Percentiles rank a stretch among this genome's conserved stretches.
phyloP scores from a whole-genome alignment of 495 filamentous ascomycete genomes.

The Glarea lozoyensis region DNA sequence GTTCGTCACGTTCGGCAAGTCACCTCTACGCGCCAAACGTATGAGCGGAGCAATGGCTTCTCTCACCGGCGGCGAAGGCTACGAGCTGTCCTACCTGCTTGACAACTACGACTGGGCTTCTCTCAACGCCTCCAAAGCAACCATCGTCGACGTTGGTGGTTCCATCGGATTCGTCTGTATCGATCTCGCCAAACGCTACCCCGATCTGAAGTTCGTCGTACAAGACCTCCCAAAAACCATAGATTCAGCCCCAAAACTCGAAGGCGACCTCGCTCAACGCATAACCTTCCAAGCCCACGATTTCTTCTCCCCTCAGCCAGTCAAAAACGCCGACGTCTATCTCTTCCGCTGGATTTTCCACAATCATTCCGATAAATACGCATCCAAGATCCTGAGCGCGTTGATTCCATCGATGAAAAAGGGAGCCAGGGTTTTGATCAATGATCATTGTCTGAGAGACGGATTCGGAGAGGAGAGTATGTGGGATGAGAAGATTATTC shows the following conservation, averaged over 20 bases:
- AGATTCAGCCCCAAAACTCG: constrained; percentile 30
- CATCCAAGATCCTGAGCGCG: constrained; percentile 40
- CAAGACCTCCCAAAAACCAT: constrained; percentile 44
- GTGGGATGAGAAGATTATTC: constrained; percentile 40
- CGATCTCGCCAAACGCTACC: constrained; percentile 36
- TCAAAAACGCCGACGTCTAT: constrained; percentile 45
- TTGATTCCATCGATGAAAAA: constrained; percentile 47
- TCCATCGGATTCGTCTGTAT: constrained; percentile 43
- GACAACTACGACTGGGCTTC: constrained; percentile 35
- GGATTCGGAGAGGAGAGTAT: constrained; percentile 25
- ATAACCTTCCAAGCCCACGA: constrained; percentile 42
- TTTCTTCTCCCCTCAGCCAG: constrained; percentile 45
- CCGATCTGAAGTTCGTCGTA: constrained; percentile 44
- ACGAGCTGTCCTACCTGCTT: constrained; percentile 35
- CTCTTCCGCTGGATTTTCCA: constrained; percentile 51
- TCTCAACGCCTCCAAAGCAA: constrained; percentile 29
- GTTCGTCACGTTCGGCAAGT: constrained; percentile 39
- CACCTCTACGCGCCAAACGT: constrained; percentile 34
- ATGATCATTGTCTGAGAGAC: constrained; percentile 42
- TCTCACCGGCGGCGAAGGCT: constrained; percentile 39
- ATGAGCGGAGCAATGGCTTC: constrained; percentile 45
- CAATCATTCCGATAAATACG: constrained; percentile 50
- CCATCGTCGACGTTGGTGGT: constrained; percentile 48
- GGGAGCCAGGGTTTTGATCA: constrained; percentile 41
- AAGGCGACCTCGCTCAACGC: constrained; percentile 30